Percentiles rank a stretch among this genome's conserved stretches.
Conservation (phyloP, 371 early-diverging fungal species). For the Parasitella parasitica region DNA sequence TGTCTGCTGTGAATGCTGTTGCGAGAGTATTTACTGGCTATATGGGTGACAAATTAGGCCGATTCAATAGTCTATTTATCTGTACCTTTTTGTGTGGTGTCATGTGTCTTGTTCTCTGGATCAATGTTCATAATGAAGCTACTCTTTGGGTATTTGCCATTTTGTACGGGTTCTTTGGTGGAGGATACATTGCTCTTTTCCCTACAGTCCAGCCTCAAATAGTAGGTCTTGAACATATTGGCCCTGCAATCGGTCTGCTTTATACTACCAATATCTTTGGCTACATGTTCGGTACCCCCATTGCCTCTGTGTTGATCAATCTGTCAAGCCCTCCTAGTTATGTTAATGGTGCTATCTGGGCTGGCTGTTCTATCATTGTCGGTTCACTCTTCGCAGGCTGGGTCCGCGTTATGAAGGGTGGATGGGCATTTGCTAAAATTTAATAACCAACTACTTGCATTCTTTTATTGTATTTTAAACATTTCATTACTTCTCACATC, state of each 20-base stretch:
- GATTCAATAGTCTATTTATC: constrained; percentile 50
- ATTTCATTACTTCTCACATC: constrained; percentile 43
- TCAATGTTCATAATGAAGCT: constrained; percentile 38
- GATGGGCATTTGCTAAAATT: constrained; percentile 16
- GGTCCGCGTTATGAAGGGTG: constrained; percentile 30
- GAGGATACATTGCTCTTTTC: constrained; percentile 54
- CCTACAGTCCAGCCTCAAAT: constrained; percentile 55
- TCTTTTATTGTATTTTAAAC: constrained; percentile 46
- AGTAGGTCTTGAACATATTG: constrained; percentile 49
- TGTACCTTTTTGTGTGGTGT: constrained; percentile 45
- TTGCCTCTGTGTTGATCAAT: constrained; percentile 44
- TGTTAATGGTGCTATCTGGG: constrained; percentile 31
- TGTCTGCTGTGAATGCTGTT: constrained; percentile 46
- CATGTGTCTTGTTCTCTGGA: constrained; percentile 32
- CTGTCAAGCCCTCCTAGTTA: constrained; percentile 31
- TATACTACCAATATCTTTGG: constrained; percentile 53
- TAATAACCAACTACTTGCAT: constrained; percentile 18
- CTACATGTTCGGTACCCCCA: constrained; percentile 56
- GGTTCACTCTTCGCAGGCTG: constrained; percentile 32
- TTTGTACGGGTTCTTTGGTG: constrained; percentile 52
- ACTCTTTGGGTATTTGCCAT: constrained; percentile 34
- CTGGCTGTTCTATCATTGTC: constrained; percentile 25
- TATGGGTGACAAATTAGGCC: constrained; percentile 54
- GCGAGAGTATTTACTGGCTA: constrained; percentile 46
- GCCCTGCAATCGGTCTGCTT: constrained; percentile 54